phyloP scores from a whole-genome alignment of 305 asterid species.

The Petunia hybrid region DNA sequence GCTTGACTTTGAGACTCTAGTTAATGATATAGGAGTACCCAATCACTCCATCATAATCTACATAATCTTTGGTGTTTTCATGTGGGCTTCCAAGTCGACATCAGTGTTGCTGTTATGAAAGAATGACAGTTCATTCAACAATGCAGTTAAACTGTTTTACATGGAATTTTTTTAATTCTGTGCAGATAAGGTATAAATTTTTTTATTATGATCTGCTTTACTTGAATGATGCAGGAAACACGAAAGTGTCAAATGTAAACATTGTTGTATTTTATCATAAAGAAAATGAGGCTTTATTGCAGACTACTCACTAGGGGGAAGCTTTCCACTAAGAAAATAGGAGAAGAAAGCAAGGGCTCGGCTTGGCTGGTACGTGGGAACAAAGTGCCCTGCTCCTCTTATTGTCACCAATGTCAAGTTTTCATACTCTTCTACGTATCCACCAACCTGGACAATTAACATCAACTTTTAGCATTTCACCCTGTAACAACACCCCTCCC shows the following conservation, averaged over 20 bases:
- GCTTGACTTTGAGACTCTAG: too few relatives aligned
- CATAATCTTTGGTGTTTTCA: too few relatives aligned
- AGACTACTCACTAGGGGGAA: constrained; percentile 13
- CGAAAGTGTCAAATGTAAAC: too few relatives aligned
- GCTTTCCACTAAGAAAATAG: constrained; percentile 33
- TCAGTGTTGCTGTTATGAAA: too few relatives aligned
- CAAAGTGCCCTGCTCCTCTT: constrained; percentile 37
- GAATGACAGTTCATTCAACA: too few relatives aligned
- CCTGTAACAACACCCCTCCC: not conserved
- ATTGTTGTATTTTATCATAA: not conserved
- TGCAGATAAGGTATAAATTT: not conserved
- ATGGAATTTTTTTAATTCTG: not conserved
- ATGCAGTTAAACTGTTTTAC: not conserved
- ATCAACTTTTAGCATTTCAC: not conserved
- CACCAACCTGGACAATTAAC: constrained; percentile 35
- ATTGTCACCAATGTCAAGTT: constrained; percentile 34
- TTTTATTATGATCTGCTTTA: not conserved
- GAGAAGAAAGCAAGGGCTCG: constrained; percentile 36
- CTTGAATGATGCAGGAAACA: not conserved
- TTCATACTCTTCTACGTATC: constrained; percentile 35
- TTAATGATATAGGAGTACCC: too few relatives aligned
- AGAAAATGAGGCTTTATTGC: not conserved
- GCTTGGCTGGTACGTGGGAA: constrained; percentile 38
- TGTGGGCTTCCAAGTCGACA: too few relatives aligned
- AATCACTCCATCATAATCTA: too few relatives aligned